Evolutionary conservation across 257 asterid genomes (phyloP).

Genomic region (Penstemon newberryi): DNA sequence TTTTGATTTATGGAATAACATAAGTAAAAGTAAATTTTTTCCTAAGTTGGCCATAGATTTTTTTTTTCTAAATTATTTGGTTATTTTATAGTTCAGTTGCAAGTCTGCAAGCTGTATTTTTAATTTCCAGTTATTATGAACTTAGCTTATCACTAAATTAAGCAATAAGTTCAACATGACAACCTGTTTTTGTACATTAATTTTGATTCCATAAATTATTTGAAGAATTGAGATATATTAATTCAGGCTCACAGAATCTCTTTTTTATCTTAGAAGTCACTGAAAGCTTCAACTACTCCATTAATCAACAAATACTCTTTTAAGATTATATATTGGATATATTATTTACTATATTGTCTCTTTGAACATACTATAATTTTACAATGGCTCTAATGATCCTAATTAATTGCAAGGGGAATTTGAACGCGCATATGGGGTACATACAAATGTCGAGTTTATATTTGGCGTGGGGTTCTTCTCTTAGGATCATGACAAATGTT

Average conservation of each 20-base stretch:
- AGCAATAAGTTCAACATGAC: constrained; percentile 24
- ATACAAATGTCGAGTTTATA: too few species aligned
- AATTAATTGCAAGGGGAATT: too few species aligned
- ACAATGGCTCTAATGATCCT: too few species aligned
- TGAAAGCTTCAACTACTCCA: background rate
- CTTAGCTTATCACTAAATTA: background rate
- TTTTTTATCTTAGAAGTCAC: background rate
- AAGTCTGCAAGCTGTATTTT: constrained; percentile 1
- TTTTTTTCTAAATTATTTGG: background rate
- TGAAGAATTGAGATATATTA: background rate
- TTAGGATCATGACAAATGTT: too few species aligned
- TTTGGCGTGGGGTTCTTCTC: too few species aligned
- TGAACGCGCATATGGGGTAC: too few species aligned
- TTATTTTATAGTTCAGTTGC: background rate
- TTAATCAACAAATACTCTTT: background rate
- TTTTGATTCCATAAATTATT: background rate
- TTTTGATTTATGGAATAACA: too few species aligned
- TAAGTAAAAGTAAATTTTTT: too few species aligned
- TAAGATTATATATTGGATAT: too few species aligned
- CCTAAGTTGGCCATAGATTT: too few species aligned
- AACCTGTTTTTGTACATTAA: constrained; percentile 18
- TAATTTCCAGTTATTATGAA: constrained; percentile 14
- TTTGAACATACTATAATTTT: too few species aligned
- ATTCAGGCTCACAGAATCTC: background rate
- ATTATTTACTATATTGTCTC: too few species aligned